phyloP scores from a whole-genome alignment of 345 rosid species.

The Arabidopsis suecica region DNA sequence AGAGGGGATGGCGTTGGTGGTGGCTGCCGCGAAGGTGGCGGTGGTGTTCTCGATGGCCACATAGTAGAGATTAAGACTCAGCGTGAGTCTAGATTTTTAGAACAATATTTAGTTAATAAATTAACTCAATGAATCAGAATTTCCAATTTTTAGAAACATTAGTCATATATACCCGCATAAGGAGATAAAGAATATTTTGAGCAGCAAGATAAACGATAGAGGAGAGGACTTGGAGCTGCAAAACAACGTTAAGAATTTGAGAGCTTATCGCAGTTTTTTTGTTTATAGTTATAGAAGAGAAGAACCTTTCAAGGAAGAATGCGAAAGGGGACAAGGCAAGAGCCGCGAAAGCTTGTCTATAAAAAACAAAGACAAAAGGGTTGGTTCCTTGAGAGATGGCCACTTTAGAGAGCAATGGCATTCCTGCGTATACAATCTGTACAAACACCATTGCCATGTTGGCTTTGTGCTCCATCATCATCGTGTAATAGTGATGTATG shows the following conservation, averaged over 20 bases:
- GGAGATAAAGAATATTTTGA: conserved; percentile 46
- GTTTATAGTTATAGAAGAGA: not conserved
- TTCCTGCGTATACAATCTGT: conserved; percentile 73
- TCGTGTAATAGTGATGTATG: conserved; percentile 25
- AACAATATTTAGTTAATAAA: not conserved
- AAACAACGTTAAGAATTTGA: not conserved
- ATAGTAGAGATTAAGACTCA: conserved; percentile 70
- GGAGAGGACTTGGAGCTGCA: conserved; percentile 36
- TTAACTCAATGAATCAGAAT: not conserved
- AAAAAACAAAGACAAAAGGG: conserved; percentile 47
- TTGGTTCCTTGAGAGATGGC: conserved; percentile 58
- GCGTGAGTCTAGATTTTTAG: conserved; percentile 53
- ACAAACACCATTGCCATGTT: conserved; percentile 67
- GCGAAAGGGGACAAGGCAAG: conserved; percentile 45
- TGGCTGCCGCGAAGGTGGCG: conserved; percentile 90
- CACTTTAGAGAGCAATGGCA: conserved; percentile 81
- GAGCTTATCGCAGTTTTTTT: not conserved
- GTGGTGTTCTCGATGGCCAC: conserved; percentile 72
- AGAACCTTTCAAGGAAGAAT: conserved; percentile 45
- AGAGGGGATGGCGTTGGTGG: conserved; percentile 78
- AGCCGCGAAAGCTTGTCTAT: conserved; percentile 45
- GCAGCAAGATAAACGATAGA: conserved; percentile 30
- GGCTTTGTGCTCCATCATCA: conserved; percentile 54
- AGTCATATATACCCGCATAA: conserved; percentile 38
- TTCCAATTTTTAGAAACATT: not conserved